phyloP scores from a whole-genome alignment of 129 eudicot species.

The Lactuca saligna region DNA sequence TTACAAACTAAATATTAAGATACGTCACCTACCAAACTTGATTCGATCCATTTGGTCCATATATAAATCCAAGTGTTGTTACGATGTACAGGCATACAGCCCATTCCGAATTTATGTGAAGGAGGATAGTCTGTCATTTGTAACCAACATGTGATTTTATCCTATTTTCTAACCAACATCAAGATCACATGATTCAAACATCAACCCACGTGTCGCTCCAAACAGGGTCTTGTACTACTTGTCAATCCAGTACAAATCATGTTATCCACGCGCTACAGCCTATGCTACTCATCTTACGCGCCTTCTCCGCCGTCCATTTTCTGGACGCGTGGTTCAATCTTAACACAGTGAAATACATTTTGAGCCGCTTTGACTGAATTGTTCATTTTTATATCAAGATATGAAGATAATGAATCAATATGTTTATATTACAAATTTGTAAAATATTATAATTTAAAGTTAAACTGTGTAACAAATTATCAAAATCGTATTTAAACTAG shows the following conservation, averaged over 20 bases:
- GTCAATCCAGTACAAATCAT: constrained; percentile 9
- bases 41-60: background rate
- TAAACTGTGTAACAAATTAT: too few species aligned
- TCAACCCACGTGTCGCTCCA: background rate
- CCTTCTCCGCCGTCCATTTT: background rate
- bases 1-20: too few species aligned
- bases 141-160: constrained; percentile 7
- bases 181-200: background rate
- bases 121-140: background rate
- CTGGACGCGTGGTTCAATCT: too few species aligned
- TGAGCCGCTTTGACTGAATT: too few species aligned
- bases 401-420: too few species aligned
- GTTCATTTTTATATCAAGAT: too few species aligned
- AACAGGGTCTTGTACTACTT: background rate
- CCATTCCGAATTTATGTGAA: background rate
- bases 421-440: too few species aligned
- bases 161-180: background rate
- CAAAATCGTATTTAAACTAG: too few species aligned
- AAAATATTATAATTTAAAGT: too few species aligned
- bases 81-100: background rate
- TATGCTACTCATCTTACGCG: background rate
- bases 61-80: too few species aligned
- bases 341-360: too few species aligned
- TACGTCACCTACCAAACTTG: background rate
- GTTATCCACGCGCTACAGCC: constrained; percentile 5